A percentile compares a stretch with the other conserved stretches of the same genome.
Evolutionary conservation across 495 filamentous ascomycete species (phyloP).

Genomic region (Penicillium lagena): DNA sequence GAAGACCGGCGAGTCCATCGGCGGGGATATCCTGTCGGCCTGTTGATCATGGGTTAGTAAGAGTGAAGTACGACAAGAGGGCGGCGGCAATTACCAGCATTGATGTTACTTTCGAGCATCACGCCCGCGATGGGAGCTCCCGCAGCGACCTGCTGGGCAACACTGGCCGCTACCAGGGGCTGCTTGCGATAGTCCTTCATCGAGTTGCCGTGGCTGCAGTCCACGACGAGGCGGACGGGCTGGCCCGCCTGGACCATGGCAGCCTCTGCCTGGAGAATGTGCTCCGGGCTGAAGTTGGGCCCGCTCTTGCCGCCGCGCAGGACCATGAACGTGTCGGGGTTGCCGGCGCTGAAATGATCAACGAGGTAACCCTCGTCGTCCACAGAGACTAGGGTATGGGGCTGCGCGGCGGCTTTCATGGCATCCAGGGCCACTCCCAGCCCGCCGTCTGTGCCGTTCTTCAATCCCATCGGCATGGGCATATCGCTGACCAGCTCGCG

Average conservation of each 20-base stretch:
- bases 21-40: slow-evolving; percentile 73
- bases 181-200: slow-evolving; percentile 73
- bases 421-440: slow-evolving; percentile 90
- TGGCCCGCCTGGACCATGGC: slow-evolving; percentile 77
- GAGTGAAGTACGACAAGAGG: no score
- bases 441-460: slow-evolving; percentile 95
- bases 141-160: slow-evolving; percentile 77
- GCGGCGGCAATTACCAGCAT: slow-evolving; percentile 59
- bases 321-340: slow-evolving; percentile 95
- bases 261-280: slow-evolving; percentile 70
- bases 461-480: slow-evolving; percentile 97
- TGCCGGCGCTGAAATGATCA: slow-evolving; percentile 86
- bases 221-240: slow-evolving; percentile 89
- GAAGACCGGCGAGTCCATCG: slow-evolving; percentile 70
- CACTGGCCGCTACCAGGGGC: slow-evolving; percentile 79
- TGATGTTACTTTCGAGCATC: slow-evolving; percentile 98
- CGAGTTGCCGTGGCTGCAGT: slow-evolving; percentile 85
- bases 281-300: slow-evolving; percentile 87
- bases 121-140: slow-evolving; percentile 87
- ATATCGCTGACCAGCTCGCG: slow-evolving; percentile 94
- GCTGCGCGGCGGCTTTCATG: slow-evolving; percentile 82
- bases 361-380: slow-evolving; percentile 95
- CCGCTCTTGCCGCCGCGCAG: slow-evolving; percentile 85
- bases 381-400: slow-evolving; percentile 97
- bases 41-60: no score